Percentiles rank a stretch among this genome's conserved stretches.
Evolutionary conservation across 495 filamentous ascomycete species (phyloP).

Genomic region (Penicillium robsamsonii): DNA sequence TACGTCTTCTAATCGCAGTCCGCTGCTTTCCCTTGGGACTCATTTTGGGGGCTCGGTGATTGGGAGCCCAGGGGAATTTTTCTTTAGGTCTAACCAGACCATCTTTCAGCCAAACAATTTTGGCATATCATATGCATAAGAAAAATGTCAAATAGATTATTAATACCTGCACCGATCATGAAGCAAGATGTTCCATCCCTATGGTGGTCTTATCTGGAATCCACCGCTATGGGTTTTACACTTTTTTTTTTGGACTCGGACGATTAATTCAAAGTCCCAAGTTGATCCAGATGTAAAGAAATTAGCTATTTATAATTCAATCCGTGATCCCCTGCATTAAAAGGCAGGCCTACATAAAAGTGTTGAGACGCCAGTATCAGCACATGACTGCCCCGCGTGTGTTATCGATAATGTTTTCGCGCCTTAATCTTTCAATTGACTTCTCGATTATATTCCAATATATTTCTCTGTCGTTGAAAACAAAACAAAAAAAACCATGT

Average conservation of each 20-base stretch:
- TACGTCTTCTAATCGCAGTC: constrained; percentile 35
- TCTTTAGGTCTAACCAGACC: constrained; percentile 1
- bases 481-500: constrained; percentile 45
- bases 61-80: not conserved
- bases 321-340: not conserved
- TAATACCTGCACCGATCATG: constrained; percentile 9
- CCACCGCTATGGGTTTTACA: not conserved
- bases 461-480: not conserved
- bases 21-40: not conserved
- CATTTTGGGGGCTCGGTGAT: not conserved
- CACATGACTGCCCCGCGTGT: constrained; percentile 15
- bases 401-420: constrained; percentile 10
- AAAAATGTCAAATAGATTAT: constrained; percentile 10
- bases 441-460: not conserved
- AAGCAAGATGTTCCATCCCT: not conserved
- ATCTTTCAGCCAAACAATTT: not conserved
- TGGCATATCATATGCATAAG: constrained; percentile 5
- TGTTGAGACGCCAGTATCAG: constrained; percentile 6
- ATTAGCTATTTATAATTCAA: not conserved
- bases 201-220: not conserved
- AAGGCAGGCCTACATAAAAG: not conserved
- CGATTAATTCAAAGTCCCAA: not conserved
- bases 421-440: not conserved
- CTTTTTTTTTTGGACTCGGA: not conserved
- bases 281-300: not conserved